Evolutionary conservation across 257 asterid species (phyloP).

Genomic region (Solanum sitiens): DNA sequence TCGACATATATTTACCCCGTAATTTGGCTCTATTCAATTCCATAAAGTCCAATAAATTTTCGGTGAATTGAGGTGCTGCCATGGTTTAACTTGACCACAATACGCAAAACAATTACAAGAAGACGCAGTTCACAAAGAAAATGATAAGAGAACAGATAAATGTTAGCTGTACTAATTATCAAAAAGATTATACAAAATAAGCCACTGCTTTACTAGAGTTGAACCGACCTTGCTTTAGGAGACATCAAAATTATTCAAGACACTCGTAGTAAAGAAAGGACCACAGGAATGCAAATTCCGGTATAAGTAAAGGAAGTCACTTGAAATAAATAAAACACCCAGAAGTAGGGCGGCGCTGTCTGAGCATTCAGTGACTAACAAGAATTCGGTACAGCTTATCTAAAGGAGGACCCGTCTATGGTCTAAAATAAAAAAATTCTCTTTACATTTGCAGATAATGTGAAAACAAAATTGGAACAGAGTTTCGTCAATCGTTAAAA

Average conservation of each 20-base stretch:
- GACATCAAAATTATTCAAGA: background rate
- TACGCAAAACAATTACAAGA: background rate
- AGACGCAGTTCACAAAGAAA: background rate
- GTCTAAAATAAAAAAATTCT: constrained; percentile 14
- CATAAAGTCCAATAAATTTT: background rate
- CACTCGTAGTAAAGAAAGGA: background rate
- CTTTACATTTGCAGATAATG: constrained; percentile 39
- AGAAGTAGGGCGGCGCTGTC: background rate
- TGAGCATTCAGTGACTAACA: background rate
- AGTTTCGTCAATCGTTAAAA: constrained; percentile 30
- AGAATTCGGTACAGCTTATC: constrained; percentile 28
- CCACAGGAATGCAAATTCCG: background rate
- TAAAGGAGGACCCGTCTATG: constrained; percentile 11
- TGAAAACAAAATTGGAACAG: constrained; percentile 21
- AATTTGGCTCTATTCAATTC: background rate
- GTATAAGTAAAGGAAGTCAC: background rate
- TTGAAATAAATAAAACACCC: background rate
- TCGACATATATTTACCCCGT: background rate
- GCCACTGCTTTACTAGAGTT: background rate
- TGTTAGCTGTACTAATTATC: background rate
- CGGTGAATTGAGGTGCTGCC: background rate
- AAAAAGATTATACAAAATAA: background rate
- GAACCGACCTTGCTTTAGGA: background rate
- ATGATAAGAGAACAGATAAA: background rate
- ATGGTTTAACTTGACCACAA: background rate